phyloP scores from a whole-genome alignment of 495 filamentous ascomycete species.

The Penicillium cinerascens region DNA sequence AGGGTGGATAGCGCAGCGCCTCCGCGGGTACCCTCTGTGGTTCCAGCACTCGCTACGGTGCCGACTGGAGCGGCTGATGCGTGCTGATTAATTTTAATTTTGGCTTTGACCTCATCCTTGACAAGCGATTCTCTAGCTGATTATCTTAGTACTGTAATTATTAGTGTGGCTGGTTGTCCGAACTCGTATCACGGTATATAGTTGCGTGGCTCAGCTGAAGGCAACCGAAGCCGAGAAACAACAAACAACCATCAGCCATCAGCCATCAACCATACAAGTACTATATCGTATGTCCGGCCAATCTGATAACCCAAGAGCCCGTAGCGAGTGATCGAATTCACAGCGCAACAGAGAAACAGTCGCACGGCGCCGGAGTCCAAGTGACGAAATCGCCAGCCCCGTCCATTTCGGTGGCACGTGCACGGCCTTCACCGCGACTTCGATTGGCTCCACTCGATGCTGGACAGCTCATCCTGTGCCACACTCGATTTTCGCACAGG shows the following conservation, averaged over 20 bases:
- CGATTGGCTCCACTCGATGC: slow-evolving; percentile 27
- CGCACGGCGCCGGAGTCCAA: too few relatives aligned
- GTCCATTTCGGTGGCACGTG: slow-evolving; percentile 29
- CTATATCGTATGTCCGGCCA: too few relatives aligned
- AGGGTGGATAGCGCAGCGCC: slow-evolving; percentile 27
- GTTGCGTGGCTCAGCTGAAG: neutral
- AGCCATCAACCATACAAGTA: too few relatives aligned
- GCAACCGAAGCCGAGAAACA: too few relatives aligned
- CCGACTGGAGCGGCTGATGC: slow-evolving; percentile 31
- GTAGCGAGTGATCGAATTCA: too few relatives aligned
- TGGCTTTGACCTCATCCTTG: neutral
- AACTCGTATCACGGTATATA: neutral
- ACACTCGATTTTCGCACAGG: slow-evolving; percentile 10
- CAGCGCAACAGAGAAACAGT: too few relatives aligned
- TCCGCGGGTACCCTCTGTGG: slow-evolving; percentile 43
- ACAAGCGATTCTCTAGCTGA: neutral
- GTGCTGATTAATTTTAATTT: slow-evolving; percentile 15
- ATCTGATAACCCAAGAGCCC: too few relatives aligned
- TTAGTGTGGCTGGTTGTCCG: neutral
- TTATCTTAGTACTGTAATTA: neutral
- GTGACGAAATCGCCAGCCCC: slow-evolving; percentile 19
- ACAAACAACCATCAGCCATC: too few relatives aligned
- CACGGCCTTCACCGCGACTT: slow-evolving; percentile 41
- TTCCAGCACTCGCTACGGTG: slow-evolving; percentile 34
- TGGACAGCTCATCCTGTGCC: slow-evolving; percentile 11